A percentile compares a stretch with the other conserved stretches of the same genome.
phyloP scores from a whole-genome alignment of 2,329 filamentous ascomycete species.

The Cladophialophora carrionii region DNA sequence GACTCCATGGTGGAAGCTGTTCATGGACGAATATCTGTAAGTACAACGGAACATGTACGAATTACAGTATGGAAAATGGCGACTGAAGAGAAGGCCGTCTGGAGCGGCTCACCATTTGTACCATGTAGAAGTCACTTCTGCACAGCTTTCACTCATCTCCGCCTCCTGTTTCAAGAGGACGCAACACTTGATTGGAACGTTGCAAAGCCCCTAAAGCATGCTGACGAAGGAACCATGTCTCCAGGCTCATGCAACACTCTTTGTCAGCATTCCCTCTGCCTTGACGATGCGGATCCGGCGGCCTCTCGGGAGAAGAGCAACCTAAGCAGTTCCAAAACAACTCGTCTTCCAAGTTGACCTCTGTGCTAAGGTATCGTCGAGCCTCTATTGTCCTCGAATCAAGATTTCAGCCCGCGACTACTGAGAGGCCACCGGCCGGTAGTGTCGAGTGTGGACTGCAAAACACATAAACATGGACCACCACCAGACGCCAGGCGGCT shows the following conservation, averaged over 20 bases:
- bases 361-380: neutral
- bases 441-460: neutral
- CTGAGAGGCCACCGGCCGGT: neutral
- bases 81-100: neutral
- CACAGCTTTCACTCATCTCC: neutral
- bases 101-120: neutral
- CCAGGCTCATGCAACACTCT: neutral
- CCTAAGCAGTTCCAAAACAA: conserved; percentile 19
- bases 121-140: neutral
- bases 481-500: neutral
- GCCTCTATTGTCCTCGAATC: conserved; percentile 17
- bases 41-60: too few species aligned
- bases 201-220: neutral
- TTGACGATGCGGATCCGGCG: neutral
- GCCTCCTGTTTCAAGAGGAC: neutral
- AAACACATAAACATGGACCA: neutral
- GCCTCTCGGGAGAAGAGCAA: conserved; percentile 13
- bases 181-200: neutral
- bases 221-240: neutral
- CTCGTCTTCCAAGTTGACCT: conserved; percentile 10
- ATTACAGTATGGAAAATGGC: neutral
- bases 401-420: neutral
- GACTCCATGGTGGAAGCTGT: too few species aligned
- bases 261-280: neutral
- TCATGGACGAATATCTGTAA: too few species aligned